Percentiles rank a stretch among this genome's conserved stretches.
Evolutionary conservation across 495 filamentous ascomycete genomes (phyloP).

Genomic region (Neurospora sp.): DNA sequence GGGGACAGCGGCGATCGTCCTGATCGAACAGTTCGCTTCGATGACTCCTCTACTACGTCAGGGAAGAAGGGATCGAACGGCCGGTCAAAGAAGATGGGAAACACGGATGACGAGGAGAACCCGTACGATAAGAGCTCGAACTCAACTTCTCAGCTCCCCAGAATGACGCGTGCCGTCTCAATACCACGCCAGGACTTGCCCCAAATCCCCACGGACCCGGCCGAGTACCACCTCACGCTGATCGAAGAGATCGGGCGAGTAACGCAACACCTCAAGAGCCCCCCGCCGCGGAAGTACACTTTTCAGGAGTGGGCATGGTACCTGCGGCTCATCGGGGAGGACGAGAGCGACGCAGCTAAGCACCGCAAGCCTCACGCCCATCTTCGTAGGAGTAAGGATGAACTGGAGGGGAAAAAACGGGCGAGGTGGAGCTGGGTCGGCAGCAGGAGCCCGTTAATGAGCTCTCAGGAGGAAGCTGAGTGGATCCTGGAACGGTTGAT

Average conservation of each 20-base stretch:
- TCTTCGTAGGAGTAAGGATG: neutral
- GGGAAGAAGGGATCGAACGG: neutral
- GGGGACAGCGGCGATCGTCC: neutral
- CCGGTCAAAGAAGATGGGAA: neutral
- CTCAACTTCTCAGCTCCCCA: conserved; percentile 1
- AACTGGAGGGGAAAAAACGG: neutral
- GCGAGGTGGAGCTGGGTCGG: conserved; percentile 67
- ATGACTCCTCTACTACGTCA: neutral
- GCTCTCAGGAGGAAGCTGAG: conserved; percentile 60
- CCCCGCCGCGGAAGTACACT: conserved; percentile 56
- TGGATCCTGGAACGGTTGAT: conserved; percentile 67
- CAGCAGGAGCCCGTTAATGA: conserved; percentile 61
- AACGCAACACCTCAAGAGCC: conserved; percentile 49
- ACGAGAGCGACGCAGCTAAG: conserved; percentile 40
- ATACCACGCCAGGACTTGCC: conserved; percentile 17
- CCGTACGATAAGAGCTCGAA: neutral
- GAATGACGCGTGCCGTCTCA: conserved; percentile 17
- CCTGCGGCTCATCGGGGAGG: conserved; percentile 62
- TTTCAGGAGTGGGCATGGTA: conserved; percentile 80
- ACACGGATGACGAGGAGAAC: neutral
- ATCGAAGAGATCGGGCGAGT: conserved; percentile 59
- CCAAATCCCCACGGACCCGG: conserved; percentile 21
- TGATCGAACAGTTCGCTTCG: neutral
- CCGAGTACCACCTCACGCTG: conserved; percentile 57
- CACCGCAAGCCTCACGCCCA: conserved; percentile 23